Base-by-base conservation (phyloP, 148 eudicot species). In the Spergularia bocconei region DNA sequence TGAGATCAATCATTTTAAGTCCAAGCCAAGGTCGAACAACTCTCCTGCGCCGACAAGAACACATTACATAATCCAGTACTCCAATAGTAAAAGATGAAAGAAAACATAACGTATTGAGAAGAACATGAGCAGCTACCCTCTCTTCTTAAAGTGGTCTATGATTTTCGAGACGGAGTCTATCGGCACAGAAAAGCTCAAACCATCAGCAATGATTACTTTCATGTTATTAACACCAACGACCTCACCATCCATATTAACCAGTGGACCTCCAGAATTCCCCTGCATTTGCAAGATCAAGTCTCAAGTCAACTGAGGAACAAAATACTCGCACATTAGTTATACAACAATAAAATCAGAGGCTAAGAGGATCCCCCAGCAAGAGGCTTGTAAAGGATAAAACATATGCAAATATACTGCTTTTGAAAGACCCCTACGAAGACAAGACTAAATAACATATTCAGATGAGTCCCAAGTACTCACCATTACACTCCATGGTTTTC, bases 181-280 rank as follows among this genome's bases (percentile, higher is more conserved):
- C 50, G 98, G 98, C n/a, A 91, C 93, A 68, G 98, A 79, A 84
- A 94, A 94, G 85, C 92, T 84, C 84, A 91, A 75, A 21, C 96
- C 98, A 85, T 94, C 91, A 73, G 98, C 97, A 52, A 84, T 86
- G 64, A 79, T 29, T 25, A 87, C 91, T 86, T 91, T 94, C 95
- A 91, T 89, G 73, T 88, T 86, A 79, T 91, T 91, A 56, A 94
- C 91, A 50, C 98, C 97, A 72, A 94, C 77, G 33, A 94, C 86
- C 82, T 94, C 97, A 66, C 98, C 98, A 81, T 94, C 96, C 83
- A 89, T 84, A 81, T 91, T 94, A 71, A 92, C 93, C 77, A 94
- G 90, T 52, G 98, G 98, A 41, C 97, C 98, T 60, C 98, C 98
- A 83, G 98, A 91, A 85, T 90, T 94, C 79, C 98, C 98, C 98